These are phyloP conservation scores for Jatropha curcas DNA, from an alignment of 345 rosid genomes.

Conservation along the genomic window DNA sequence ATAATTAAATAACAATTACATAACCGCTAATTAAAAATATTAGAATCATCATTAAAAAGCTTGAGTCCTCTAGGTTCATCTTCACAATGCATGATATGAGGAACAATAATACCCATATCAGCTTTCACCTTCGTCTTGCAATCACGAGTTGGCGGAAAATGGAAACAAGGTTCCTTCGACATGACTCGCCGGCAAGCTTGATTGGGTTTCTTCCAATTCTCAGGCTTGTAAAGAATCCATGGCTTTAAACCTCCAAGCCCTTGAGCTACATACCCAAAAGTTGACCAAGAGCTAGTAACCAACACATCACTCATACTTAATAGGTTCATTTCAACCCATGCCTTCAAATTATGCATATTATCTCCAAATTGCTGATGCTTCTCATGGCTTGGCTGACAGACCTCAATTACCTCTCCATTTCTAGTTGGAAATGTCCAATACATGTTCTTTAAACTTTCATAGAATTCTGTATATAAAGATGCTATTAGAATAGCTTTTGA, in stretches of 20 bases:
- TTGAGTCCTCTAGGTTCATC: slow-evolving; percentile 21
- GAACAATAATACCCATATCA: neutral
- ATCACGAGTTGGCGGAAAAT: slow-evolving; percentile 23
- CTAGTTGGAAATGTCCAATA: slow-evolving; percentile 21
- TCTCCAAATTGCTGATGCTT: slow-evolving; percentile 20
- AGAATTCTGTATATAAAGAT: slow-evolving; percentile 20
- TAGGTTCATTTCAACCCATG: slow-evolving; percentile 28
- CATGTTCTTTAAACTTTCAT: slow-evolving; percentile 14
- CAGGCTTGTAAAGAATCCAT: slow-evolving; percentile 19
- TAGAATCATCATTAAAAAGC: slow-evolving; percentile 9
- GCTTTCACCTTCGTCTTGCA: neutral
- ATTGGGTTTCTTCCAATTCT: slow-evolving; percentile 2
- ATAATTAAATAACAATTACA: too few species aligned
- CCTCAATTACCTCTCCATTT: slow-evolving; percentile 21
- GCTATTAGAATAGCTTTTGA: slow-evolving; percentile 17
- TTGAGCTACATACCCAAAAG: slow-evolving; percentile 34
- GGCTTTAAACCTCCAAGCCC: slow-evolving; percentile 25
- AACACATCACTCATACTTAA: slow-evolving; percentile 20
- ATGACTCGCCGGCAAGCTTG: slow-evolving; percentile 19
- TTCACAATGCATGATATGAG: slow-evolving; percentile 20
- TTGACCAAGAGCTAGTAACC: slow-evolving; percentile 26
- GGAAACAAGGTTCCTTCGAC: slow-evolving; percentile 32
- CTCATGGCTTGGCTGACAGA: slow-evolving; percentile 31
- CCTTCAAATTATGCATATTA: slow-evolving; percentile 24
- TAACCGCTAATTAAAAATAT: too few species aligned